Percentiles rank a stretch among this genome's conserved stretches.
phyloP scores from a whole-genome alignment of 768 basidiomycete genomes.

The Pisolithus microcarpus region DNA sequence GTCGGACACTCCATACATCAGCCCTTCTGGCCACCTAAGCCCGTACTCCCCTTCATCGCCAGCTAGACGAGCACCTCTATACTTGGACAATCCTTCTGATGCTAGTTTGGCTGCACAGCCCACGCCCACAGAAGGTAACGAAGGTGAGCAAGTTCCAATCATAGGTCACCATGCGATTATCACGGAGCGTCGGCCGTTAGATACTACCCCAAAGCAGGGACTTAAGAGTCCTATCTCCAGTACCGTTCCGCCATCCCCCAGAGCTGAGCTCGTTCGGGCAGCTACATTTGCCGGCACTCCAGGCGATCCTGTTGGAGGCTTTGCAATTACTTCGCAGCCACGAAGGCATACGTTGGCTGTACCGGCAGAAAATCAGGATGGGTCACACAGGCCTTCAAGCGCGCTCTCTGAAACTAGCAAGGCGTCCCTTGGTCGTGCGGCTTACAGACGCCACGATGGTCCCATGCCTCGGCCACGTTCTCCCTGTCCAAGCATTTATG shows the following conservation, averaged over 20 bases:
- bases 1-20: constrained; percentile 5
- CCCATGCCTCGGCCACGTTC: constrained; percentile 10
- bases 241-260: background rate
- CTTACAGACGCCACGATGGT: constrained; percentile 12
- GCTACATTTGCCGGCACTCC: constrained; percentile 8
- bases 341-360: constrained; percentile 9
- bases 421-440: constrained; percentile 5
- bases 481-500: constrained; percentile 8
- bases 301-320: constrained; percentile 1
- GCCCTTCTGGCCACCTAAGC: constrained; percentile 2
- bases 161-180: background rate
- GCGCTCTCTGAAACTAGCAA: constrained; percentile 5
- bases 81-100: constrained; percentile 1
- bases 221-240: constrained; percentile 4
- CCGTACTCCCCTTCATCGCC: constrained; percentile 5
- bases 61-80: background rate
- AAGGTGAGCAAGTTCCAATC: background rate
- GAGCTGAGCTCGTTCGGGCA: constrained; percentile 4
- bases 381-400: constrained; percentile 2
- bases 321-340: background rate
- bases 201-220: constrained; percentile 1
- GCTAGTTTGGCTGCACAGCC: background rate
- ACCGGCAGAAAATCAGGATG: constrained; percentile 3
- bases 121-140: background rate
- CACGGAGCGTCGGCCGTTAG: background rate